These are phyloP conservation scores for Trichosanthes truncata DNA, from an alignment of 306 rosid genomes.

Conservation along the genomic window DNA sequence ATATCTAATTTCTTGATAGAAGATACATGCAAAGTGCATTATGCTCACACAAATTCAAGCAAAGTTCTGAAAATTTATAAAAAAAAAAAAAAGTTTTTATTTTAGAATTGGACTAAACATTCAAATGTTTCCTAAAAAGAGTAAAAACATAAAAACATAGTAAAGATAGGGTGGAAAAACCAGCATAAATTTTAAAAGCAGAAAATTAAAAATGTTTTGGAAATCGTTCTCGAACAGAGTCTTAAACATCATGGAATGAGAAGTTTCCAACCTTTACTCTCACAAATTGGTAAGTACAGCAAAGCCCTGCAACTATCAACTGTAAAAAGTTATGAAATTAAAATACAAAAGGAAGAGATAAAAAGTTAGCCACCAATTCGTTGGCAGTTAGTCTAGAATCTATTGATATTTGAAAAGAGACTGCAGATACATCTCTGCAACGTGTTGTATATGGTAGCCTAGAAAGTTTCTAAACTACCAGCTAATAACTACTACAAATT, in stretches of 20 bases:
- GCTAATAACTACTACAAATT: not conserved
- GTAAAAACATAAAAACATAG: no score
- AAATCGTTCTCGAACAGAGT: no score
- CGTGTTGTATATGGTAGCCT: constrained; percentile 17
- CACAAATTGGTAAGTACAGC: not conserved
- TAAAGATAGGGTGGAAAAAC: no score
- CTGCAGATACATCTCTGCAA: constrained; percentile 12
- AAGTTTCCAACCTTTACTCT: not conserved
- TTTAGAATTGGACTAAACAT: no score
- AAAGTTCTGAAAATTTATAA: no score
- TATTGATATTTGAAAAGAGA: not conserved
- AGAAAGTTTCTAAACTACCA: constrained; percentile 16
- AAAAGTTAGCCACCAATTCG: constrained; percentile 1
- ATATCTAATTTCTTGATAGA: no score
- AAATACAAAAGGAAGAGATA: not conserved
- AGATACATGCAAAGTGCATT: no score
- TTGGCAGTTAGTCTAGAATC: constrained; percentile 4
- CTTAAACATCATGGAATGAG: not conserved
- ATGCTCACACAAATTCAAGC: no score
- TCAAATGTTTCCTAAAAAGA: no score
- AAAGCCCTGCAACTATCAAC: constrained; percentile 4
- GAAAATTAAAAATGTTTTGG: no score
- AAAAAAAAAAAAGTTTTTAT: no score
- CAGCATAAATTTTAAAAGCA: no score
- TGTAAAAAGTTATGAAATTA: not conserved